Percentiles rank a stretch among this genome's conserved stretches.
phyloP scores from a whole-genome alignment of 2,329 filamentous ascomycete species.

The Claviceps sorghi region DNA sequence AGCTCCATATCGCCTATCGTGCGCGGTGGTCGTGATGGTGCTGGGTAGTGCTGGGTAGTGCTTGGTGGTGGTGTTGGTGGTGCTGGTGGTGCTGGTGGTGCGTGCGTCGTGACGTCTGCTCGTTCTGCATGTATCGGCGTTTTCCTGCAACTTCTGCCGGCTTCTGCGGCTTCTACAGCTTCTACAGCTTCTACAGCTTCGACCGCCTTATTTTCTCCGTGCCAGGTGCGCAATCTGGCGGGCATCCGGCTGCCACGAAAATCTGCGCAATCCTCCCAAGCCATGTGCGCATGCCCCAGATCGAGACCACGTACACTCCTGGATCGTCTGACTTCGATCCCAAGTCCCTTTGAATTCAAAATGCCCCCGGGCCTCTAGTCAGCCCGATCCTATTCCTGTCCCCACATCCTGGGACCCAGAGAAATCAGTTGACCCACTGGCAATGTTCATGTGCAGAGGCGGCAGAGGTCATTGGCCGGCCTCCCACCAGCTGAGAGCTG shows the following conservation, averaged over 20 bases:
- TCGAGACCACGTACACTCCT: not conserved
- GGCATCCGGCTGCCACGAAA: not conserved
- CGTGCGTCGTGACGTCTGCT: not conserved
- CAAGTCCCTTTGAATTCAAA: not conserved
- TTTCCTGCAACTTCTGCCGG: too few relatives aligned
- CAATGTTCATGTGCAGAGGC: not conserved
- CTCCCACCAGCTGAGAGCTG: not conserved
- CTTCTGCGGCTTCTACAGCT: not conserved
- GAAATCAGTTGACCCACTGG: not conserved
- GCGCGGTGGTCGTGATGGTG: not conserved
- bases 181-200: not conserved
- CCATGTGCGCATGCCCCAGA: not conserved
- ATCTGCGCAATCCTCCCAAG: not conserved
- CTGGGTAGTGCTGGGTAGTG: too few relatives aligned
- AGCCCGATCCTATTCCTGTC: not conserved
- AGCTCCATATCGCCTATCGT: not conserved
- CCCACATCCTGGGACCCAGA: not conserved
- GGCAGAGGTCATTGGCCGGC: not conserved
- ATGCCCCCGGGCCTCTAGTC: not conserved
- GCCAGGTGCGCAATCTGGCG: too few relatives aligned
- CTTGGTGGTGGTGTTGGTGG: too few relatives aligned
- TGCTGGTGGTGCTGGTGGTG: too few relatives aligned
- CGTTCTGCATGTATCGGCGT: too few relatives aligned
- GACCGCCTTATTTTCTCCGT: too few relatives aligned
- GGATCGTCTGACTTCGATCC: too few relatives aligned